Conservation (phyloP, 2,329 filamentous ascomycete species). For the Macrophomina phaseolina region DNA sequence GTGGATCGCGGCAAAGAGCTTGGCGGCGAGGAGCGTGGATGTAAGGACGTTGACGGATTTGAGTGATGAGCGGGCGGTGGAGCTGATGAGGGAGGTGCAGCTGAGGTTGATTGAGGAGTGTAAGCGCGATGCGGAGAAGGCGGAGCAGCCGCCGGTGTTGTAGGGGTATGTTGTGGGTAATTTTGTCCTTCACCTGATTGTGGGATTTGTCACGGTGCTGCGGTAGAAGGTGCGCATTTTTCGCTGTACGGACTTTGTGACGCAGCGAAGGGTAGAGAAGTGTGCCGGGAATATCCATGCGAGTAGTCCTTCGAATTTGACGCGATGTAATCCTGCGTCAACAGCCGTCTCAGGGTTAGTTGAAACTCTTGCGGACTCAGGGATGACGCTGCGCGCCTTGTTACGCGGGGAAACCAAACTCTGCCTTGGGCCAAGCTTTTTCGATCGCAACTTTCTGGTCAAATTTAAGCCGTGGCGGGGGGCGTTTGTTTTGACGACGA, state of each 20-base stretch:
- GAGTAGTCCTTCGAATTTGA: neutral
- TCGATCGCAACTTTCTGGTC: neutral
- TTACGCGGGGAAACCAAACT: neutral
- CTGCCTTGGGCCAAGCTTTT: neutral
- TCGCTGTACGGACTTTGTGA: too few relatives aligned
- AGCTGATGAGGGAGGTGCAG: conserved; percentile 36
- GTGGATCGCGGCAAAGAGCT: conserved; percentile 40
- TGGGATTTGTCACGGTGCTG: neutral
- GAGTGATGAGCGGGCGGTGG: conserved; percentile 39
- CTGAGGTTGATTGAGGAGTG: neutral
- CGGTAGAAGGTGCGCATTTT: too few relatives aligned
- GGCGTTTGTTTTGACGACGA: neutral
- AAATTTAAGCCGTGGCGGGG: neutral
- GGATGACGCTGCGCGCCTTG: neutral
- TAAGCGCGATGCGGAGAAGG: neutral
- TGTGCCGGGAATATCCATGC: neutral
- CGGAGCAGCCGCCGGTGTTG: conserved; percentile 1
- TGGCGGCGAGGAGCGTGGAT: conserved; percentile 37
- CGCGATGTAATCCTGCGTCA: neutral
- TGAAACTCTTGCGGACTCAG: neutral
- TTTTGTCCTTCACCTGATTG: neutral
- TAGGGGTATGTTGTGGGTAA: neutral
- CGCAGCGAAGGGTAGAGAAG: too few relatives aligned
- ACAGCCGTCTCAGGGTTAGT: neutral
- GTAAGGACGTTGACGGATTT: conserved; percentile 38